Conservation (phyloP, 805 yeast genomes). For the Metschnikowia cerradonensis region DNA sequence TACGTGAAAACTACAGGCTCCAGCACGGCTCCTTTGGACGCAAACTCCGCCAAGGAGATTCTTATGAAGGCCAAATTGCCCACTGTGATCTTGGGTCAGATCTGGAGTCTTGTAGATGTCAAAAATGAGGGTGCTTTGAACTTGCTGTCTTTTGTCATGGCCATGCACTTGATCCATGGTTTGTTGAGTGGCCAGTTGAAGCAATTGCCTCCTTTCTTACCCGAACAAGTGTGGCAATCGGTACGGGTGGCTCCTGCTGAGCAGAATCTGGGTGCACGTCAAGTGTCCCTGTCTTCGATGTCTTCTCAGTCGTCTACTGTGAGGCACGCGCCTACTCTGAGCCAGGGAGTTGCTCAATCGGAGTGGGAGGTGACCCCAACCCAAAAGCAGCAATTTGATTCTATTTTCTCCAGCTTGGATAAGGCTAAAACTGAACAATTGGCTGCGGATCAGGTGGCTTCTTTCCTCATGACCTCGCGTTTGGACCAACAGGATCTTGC, state of each 20-base stretch:
- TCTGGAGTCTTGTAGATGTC: constrained; percentile 86
- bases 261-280: constrained; percentile 25
- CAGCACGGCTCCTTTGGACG: constrained; percentile 55
- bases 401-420: constrained; percentile 76
- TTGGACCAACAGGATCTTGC: constrained; percentile 83
- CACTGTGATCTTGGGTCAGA: constrained; percentile 69
- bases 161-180: constrained; percentile 93
- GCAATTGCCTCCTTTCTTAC: constrained; percentile 47
- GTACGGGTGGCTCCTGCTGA: constrained; percentile 32
- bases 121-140: constrained; percentile 67
- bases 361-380: constrained; percentile 70
- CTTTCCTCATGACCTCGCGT: constrained; percentile 82
- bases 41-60: constrained; percentile 78
- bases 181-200: constrained; percentile 61
- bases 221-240: constrained; percentile 39
- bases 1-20: constrained; percentile 66
- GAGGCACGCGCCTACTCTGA: constrained; percentile 22
- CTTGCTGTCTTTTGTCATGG: constrained; percentile 76
- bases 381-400: constrained; percentile 73
- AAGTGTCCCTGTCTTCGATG: constrained; percentile 29
- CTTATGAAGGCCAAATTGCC: constrained; percentile 87
- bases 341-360: constrained; percentile 15
- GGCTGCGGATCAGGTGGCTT: constrained; percentile 79
- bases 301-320: constrained; percentile 35
- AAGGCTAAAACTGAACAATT: constrained; percentile 57